These are phyloP conservation scores for Diaporthe nobilis DNA, from an alignment of 2,329 filamentous ascomycete genomes.

Conservation along the genomic window DNA sequence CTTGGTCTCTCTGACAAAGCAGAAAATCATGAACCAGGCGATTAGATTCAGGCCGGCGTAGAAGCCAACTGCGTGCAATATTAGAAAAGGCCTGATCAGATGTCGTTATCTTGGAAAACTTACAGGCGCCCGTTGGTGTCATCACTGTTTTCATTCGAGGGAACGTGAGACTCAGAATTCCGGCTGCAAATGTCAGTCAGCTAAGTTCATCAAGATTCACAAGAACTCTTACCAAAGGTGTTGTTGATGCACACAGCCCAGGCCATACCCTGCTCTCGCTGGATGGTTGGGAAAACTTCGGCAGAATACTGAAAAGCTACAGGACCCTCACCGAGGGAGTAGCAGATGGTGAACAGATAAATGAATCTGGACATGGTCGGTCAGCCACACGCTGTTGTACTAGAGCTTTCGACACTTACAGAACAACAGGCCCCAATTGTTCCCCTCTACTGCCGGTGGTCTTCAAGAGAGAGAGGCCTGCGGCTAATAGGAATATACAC, in stretches of 20 bases:
- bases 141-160: slow-evolving; percentile 50
- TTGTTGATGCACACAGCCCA: slow-evolving; percentile 69
- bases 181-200: slow-evolving; percentile 39
- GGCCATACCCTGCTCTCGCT: slow-evolving; percentile 80
- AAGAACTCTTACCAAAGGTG: slow-evolving; percentile 48
- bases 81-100: background rate
- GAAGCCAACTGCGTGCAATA: slow-evolving; percentile 63
- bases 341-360: slow-evolving; percentile 73
- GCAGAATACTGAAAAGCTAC: slow-evolving; percentile 79
- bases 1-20: slow-evolving; percentile 72
- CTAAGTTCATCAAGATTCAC: background rate
- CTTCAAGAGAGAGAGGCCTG: slow-evolving; percentile 70
- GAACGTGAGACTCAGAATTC: slow-evolving; percentile 46
- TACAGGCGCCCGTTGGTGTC: slow-evolving; percentile 50
- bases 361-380: slow-evolving; percentile 56
- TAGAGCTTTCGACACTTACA: slow-evolving; percentile 47
- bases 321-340: slow-evolving; percentile 75
- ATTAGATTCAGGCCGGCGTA: slow-evolving; percentile 70
- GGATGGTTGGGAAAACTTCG: slow-evolving; percentile 79
- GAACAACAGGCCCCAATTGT: slow-evolving; percentile 63
- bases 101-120: slow-evolving; percentile 30
- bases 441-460: slow-evolving; percentile 44
- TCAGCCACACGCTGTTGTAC: background rate
- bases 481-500: slow-evolving; percentile 59
- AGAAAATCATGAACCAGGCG: slow-evolving; percentile 69